phyloP scores from a whole-genome alignment of 441 rosid species.

The Mallotus repandus region DNA sequence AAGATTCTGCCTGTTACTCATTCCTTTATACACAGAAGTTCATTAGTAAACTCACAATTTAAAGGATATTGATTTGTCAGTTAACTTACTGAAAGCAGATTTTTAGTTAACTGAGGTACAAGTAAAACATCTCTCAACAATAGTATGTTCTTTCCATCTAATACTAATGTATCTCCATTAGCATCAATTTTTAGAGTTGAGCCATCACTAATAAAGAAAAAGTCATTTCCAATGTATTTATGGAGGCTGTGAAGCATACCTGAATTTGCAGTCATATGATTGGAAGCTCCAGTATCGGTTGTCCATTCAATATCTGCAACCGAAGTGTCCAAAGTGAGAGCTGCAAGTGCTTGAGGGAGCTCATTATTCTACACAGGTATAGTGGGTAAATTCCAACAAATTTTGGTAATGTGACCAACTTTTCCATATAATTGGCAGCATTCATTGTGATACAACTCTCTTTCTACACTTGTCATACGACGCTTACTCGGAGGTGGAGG shows the following conservation, averaged over 20 bases:
- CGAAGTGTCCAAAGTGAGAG: conserved; percentile 3
- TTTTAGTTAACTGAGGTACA: no score
- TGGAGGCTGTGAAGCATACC: neutral
- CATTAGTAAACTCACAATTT: no score
- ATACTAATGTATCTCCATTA: no score
- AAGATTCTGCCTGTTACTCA: no score
- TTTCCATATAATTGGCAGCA: neutral
- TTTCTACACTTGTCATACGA: neutral
- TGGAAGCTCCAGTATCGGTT: neutral
- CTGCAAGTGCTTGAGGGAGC: conserved; percentile 3
- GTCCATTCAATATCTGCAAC: neutral
- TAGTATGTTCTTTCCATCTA: no score
- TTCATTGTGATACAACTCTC: conserved; percentile 1
- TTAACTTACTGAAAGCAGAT: no score
- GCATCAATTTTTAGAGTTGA: no score
- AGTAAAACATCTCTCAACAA: no score
- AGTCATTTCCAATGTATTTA: neutral
- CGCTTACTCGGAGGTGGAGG: neutral
- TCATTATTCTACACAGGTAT: neutral
- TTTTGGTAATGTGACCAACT: neutral
- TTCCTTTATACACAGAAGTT: no score
- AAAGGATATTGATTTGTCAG: no score
- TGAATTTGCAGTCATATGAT: neutral
- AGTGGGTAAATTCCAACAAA: neutral
- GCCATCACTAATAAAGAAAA: no score